Conservation (phyloP, 805 yeast species). For the Kazachstania bromeliacearum region DNA sequence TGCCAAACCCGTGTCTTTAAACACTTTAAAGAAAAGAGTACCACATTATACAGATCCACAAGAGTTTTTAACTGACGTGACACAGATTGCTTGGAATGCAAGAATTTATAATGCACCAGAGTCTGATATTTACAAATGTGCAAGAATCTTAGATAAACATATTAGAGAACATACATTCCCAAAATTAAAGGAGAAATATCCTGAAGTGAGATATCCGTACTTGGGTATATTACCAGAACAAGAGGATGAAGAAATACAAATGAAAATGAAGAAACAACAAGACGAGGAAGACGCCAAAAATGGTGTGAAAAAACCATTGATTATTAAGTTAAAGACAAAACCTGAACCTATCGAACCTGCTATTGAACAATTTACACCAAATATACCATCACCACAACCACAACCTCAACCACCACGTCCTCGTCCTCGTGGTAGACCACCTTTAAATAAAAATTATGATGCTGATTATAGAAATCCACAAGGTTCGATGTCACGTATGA, state of each 20-base stretch:
- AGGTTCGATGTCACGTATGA: background rate
- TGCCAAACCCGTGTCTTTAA: conserved; percentile 68
- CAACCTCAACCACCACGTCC: background rate
- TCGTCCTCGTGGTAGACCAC: background rate
- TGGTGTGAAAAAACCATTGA: background rate
- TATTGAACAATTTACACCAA: background rate
- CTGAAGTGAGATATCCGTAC: conserved; percentile 35
- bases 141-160: conserved; percentile 38
- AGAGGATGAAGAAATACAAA: conserved; percentile 9
- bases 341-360: background rate
- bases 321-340: background rate
- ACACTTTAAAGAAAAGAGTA: conserved; percentile 54
- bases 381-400: background rate
- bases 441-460: background rate
- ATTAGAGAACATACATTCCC: conserved; percentile 31
- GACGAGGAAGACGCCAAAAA: background rate
- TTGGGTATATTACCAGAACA: conserved; percentile 62
- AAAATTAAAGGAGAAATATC: conserved; percentile 25
- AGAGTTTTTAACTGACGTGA: conserved; percentile 66
- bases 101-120: conserved; percentile 66
- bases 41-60: conserved; percentile 54
- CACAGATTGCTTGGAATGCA: conserved; percentile 87
- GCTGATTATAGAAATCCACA: background rate
- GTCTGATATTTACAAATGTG: conserved; percentile 61
- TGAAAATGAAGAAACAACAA: conserved; percentile 3